Evolutionary conservation across 2,329 filamentous ascomycete genomes (phyloP).

Genomic region (Trichoderma lentiforme): DNA sequence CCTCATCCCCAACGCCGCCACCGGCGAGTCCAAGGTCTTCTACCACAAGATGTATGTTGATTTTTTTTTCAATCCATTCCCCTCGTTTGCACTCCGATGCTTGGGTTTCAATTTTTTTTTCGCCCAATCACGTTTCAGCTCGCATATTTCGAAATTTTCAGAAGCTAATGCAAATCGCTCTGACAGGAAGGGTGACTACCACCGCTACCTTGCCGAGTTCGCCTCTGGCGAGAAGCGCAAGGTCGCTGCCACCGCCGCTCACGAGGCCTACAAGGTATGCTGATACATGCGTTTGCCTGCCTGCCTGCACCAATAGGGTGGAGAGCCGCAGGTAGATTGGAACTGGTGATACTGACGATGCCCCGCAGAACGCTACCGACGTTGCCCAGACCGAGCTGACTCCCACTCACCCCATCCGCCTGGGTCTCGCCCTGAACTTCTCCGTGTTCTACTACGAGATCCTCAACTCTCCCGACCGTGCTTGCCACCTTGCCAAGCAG

Average conservation of each 20-base stretch:
- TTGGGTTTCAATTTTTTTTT: background rate
- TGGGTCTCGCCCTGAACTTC: slow-evolving; percentile 97
- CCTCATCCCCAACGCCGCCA: slow-evolving; percentile 92
- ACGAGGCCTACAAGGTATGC: slow-evolving; percentile 93
- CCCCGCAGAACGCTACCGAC: slow-evolving; percentile 83
- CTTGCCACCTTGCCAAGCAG: slow-evolving; percentile 98
- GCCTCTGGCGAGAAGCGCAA: slow-evolving; percentile 90
- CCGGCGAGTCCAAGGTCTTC: slow-evolving; percentile 98
- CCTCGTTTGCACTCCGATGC: background rate
- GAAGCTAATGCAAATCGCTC: slow-evolving; percentile 18
- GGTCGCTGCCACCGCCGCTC: slow-evolving; percentile 78
- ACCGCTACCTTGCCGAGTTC: slow-evolving; percentile 93
- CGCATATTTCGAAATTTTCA: slow-evolving; percentile 5
- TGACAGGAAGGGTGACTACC: slow-evolving; percentile 90
- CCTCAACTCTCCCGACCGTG: slow-evolving; percentile 93
- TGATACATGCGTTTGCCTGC: background rate
- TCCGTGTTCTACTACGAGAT: slow-evolving; percentile 99
- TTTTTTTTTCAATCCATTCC: background rate
- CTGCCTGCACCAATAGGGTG: background rate
- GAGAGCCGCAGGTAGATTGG: background rate
- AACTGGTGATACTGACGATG: background rate
- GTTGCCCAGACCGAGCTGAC: slow-evolving; percentile 97
- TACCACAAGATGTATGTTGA: slow-evolving; percentile 97
- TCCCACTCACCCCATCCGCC: slow-evolving; percentile 95
- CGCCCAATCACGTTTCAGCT: slow-evolving; percentile 6